Percentiles rank a stretch among this genome's conserved stretches.
Conservation (phyloP, 352 stramenopile species). For the Detonula confervacea region DNA sequence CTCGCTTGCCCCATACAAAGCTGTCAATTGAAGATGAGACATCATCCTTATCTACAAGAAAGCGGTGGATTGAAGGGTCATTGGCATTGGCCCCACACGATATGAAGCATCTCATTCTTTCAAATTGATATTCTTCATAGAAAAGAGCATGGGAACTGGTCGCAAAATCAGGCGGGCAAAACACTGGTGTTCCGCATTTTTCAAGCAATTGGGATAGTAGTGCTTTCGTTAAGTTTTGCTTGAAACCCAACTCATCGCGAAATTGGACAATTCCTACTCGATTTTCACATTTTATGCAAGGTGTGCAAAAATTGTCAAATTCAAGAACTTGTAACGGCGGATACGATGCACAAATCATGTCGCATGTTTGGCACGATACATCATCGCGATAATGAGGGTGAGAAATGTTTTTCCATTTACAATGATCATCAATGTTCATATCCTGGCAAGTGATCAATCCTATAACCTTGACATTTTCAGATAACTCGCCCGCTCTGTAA, state of each 20-base stretch:
- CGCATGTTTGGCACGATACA: neutral
- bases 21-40: neutral
- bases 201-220: neutral
- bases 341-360: neutral
- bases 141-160: neutral
- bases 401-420: neutral
- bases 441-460: neutral
- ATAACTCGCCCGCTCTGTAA: neutral
- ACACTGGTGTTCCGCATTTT: neutral
- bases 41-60: neutral
- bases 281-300: neutral
- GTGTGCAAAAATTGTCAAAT: neutral
- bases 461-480: neutral
- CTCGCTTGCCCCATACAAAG: neutral
- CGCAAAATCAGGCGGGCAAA: neutral
- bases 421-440: neutral
- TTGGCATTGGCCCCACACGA: neutral
- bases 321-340: neutral
- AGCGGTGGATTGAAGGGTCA: neutral
- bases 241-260: neutral
- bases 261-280: neutral
- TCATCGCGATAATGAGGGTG: neutral
- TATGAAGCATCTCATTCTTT: neutral
- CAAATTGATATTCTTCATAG: neutral
- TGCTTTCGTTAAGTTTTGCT: neutral